Conservation (phyloP, 352 stramenopile species). For the Pythium biforme region DNA sequence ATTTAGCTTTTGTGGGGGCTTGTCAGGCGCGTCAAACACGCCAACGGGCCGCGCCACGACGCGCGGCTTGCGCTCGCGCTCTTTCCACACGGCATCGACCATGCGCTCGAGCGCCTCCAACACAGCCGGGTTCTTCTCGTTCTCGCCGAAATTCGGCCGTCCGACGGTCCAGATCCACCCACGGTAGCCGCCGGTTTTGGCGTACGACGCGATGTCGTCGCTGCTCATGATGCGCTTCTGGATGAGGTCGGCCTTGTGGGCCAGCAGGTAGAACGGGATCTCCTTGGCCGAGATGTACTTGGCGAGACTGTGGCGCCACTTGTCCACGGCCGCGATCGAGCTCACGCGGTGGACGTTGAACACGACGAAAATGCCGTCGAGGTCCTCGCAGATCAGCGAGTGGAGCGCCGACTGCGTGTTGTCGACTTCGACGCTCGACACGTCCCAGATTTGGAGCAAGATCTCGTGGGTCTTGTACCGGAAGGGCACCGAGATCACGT, state of each 20-base stretch:
- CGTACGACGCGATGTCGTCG: constrained; percentile 82
- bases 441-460: constrained; percentile 75
- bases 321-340: constrained; percentile 82
- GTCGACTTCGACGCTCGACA: constrained; percentile 75
- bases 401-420: constrained; percentile 57
- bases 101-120: constrained; percentile 73
- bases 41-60: constrained; percentile 23
- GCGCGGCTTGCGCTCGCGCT: constrained; percentile 13
- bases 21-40: constrained; percentile 43
- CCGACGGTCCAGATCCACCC: constrained; percentile 88
- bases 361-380: constrained; percentile 87
- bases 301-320: constrained; percentile 70
- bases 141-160: constrained; percentile 72
- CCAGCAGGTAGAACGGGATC: constrained; percentile 75
- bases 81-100: constrained; percentile 39
- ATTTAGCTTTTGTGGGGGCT: constrained; percentile 35
- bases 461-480: constrained; percentile 42
- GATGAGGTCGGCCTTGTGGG: constrained; percentile 80
- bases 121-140: constrained; percentile 76
- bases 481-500: constrained; percentile 56
- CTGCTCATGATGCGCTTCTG: constrained; percentile 87
- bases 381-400: constrained; percentile 66
- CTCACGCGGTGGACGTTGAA: constrained; percentile 88
- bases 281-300: constrained; percentile 78
- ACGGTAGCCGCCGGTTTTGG: constrained; percentile 60